A percentile compares a stretch with the other conserved stretches of the same genome.
Evolutionary conservation across 2,329 filamentous ascomycete genomes (phyloP).

Genomic region (Fragosphaeria purpurea): DNA sequence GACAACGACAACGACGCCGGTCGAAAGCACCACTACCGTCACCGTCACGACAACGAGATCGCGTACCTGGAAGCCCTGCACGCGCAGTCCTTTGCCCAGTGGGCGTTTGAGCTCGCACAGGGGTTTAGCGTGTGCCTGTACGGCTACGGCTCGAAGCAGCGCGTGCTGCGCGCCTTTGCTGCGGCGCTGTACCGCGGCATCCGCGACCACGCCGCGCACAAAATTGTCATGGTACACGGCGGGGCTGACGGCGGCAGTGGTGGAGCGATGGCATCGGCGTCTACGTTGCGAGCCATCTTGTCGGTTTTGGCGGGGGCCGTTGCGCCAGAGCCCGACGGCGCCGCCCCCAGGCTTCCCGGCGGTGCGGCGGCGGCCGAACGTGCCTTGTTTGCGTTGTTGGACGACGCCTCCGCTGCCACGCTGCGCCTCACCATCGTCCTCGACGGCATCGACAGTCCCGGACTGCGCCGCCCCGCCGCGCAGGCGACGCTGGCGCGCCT

Average conservation of each 20-base stretch:
- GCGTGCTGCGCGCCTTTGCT: conserved; percentile 65
- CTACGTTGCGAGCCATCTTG: conserved; percentile 58
- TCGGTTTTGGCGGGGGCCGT: conserved; percentile 58
- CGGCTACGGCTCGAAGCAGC: conserved; percentile 82
- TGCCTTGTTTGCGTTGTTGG: conserved; percentile 52
- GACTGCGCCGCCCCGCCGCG: conserved; percentile 59
- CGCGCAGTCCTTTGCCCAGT: conserved; percentile 75
- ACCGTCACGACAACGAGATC: conserved; percentile 57
- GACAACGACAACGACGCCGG: conserved; percentile 24
- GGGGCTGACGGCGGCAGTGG: neutral
- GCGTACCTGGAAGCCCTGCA: conserved; percentile 66
- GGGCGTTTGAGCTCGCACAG: conserved; percentile 80
- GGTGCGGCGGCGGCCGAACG: conserved; percentile 62
- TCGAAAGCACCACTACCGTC: no score
- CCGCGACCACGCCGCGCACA: conserved; percentile 27
- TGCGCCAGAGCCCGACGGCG: conserved; percentile 19
- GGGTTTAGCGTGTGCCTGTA: conserved; percentile 86
- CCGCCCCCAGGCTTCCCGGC: conserved; percentile 38
- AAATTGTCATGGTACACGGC: conserved; percentile 70
- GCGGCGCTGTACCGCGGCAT: conserved; percentile 49
- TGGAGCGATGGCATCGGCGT: conserved; percentile 4
- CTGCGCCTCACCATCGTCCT: conserved; percentile 57
- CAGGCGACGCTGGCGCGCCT: conserved; percentile 70
- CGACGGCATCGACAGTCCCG: conserved; percentile 75
- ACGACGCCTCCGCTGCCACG: conserved; percentile 29